Evolutionary conservation across 2,329 filamentous ascomycete genomes (phyloP).

Genomic region (Paraconiothyrium brasiliense): DNA sequence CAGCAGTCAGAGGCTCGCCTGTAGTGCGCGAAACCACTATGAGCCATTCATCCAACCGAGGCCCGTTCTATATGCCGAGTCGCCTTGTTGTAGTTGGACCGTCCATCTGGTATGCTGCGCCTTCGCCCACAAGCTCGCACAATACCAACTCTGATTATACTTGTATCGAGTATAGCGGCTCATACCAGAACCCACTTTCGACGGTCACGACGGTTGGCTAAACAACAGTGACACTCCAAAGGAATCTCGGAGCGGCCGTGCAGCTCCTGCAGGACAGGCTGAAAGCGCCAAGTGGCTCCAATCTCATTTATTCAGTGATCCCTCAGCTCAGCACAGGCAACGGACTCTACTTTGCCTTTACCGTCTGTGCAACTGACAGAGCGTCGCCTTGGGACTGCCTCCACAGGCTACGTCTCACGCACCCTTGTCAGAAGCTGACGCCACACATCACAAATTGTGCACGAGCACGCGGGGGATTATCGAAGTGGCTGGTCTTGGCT

Average conservation of each 20-base stretch:
- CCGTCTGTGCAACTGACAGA: not conserved
- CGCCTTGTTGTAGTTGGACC: not conserved
- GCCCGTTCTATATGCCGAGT: not conserved
- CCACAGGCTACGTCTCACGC: not conserved
- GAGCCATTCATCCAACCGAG: not conserved
- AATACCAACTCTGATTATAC: not conserved
- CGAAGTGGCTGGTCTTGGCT: not conserved
- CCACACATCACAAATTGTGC: not conserved
- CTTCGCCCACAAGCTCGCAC: not conserved
- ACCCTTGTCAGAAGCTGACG: not conserved
- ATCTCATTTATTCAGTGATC: not conserved
- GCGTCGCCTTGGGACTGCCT: not conserved
- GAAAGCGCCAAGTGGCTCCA: not conserved
- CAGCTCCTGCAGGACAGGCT: not conserved
- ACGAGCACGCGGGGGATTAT: not conserved
- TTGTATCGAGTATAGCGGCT: not conserved
- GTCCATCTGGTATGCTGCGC: not conserved
- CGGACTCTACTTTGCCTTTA: not conserved
- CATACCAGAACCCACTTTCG: not conserved
- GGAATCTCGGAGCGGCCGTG: not conserved
- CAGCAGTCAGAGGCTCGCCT: not conserved
- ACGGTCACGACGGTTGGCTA: not conserved
- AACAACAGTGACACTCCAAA: not conserved
- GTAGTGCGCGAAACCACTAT: not conserved
- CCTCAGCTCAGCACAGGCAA: not conserved